These are phyloP conservation scores for Somion occarium DNA, from an alignment of 1,284 basidiomycete genomes.

Conservation along the genomic window DNA sequence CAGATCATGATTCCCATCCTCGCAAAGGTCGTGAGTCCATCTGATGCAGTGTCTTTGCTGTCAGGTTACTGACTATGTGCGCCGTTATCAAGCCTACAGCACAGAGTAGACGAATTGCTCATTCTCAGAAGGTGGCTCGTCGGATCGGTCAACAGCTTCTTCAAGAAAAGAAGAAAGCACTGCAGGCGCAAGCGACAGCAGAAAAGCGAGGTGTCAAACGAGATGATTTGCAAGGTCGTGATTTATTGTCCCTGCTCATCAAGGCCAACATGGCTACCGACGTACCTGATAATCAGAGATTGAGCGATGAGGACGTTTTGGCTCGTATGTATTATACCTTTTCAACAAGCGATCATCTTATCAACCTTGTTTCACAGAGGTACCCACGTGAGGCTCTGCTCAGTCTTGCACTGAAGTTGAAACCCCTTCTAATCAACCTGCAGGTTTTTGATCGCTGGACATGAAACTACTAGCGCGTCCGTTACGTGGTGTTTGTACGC, in stretches of 20 bases:
- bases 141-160: constrained; percentile 36
- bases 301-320: constrained; percentile 53
- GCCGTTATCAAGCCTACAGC: constrained; percentile 25
- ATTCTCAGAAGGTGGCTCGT: constrained; percentile 25
- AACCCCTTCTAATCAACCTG: no score
- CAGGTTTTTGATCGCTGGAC: constrained; percentile 59
- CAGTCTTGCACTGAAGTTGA: not conserved
- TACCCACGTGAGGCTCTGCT: constrained; percentile 35
- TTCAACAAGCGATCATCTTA: not conserved
- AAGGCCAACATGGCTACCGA: constrained; percentile 45
- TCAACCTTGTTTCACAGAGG: constrained; percentile 31
- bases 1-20: constrained; percentile 36
- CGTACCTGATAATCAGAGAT: constrained; percentile 35
- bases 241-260: constrained; percentile 33
- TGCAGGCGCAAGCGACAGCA: constrained; percentile 13
- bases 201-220: constrained; percentile 24
- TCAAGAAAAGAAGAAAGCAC: constrained; percentile 34
- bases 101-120: constrained; percentile 14
- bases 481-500: constrained; percentile 62
- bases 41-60: not conserved
- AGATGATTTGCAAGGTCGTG: constrained; percentile 17
- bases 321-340: constrained; percentile 38
- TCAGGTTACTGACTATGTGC: constrained; percentile 7
- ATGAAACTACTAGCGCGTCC: constrained; percentile 55
- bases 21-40: constrained; percentile 34